Percentiles rank a stretch among this genome's conserved stretches.
Evolutionary conservation across 495 filamentous ascomycete genomes (phyloP).

Genomic region (Xylaria palmicola): DNA sequence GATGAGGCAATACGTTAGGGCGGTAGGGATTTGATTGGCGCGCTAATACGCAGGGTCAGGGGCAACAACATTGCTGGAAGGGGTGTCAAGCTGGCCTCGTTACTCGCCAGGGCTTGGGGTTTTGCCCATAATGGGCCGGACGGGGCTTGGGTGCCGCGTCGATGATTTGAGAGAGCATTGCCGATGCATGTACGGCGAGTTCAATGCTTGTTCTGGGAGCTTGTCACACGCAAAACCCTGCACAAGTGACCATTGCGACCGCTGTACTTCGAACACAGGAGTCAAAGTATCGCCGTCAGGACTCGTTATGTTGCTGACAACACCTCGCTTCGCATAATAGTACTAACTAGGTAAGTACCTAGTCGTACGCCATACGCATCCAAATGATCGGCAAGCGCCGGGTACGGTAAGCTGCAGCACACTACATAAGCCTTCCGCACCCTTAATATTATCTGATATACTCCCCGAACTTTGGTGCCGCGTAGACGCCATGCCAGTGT

Average conservation of each 20-base stretch:
- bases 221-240: neutral
- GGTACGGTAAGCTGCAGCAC: slow-evolving; percentile 12
- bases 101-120: slow-evolving; percentile 3
- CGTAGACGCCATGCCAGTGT: slow-evolving; percentile 8
- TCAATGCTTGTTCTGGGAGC: neutral
- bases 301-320: neutral
- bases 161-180: neutral
- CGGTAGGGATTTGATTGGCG: slow-evolving; percentile 3
- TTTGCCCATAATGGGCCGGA: slow-evolving; percentile 12
- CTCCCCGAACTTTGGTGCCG: neutral
- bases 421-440: slow-evolving; percentile 11
- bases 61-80: neutral
- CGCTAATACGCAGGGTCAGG: slow-evolving; percentile 7
- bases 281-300: neutral
- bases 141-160: slow-evolving; percentile 3
- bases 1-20: neutral
- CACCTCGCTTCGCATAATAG: neutral
- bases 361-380: slow-evolving; percentile 5
- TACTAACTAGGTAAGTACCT: too few species aligned
- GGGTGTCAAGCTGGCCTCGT: neutral
- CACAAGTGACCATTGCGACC: neutral
- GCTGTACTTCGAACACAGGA: neutral
- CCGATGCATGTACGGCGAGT: neutral
- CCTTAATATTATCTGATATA: slow-evolving; percentile 13
- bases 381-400: neutral